Conservation (phyloP, 192 early-diverging fungal species). For the Mortierella antarctica region DNA sequence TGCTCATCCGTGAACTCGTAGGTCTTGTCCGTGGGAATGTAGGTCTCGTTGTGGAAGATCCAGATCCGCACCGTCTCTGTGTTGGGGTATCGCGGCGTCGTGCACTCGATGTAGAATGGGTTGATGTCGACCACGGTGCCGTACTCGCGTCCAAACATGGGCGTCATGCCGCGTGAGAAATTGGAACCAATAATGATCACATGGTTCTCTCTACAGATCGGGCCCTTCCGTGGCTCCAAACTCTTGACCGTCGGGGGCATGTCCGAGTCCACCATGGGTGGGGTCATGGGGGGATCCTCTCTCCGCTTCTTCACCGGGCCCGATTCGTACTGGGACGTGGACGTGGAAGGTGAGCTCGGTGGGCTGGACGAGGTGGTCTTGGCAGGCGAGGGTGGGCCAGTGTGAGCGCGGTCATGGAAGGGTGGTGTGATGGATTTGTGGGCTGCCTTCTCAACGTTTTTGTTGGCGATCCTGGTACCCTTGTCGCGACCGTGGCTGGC, state of each 20-base stretch:
- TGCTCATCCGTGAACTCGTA: conserved; percentile 52
- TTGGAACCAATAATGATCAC: conserved; percentile 53
- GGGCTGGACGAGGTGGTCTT: conserved; percentile 46
- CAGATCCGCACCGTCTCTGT: conserved; percentile 47
- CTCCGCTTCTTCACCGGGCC: conserved; percentile 43
- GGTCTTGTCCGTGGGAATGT: conserved; percentile 42
- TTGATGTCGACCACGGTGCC: conserved; percentile 51
- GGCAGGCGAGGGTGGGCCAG: conserved; percentile 48
- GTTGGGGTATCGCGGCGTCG: conserved; percentile 46
- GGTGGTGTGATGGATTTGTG: conserved; percentile 42
- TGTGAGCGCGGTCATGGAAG: conserved; percentile 12
- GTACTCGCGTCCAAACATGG: conserved; percentile 51
- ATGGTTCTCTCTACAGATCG: conserved; percentile 51
- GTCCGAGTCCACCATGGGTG: conserved; percentile 39
- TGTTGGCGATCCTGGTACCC: conserved; percentile 32
- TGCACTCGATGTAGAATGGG: conserved; percentile 48
- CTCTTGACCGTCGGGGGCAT: conserved; percentile 48
- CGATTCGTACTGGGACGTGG: conserved; percentile 20
- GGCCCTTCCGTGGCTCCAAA: conserved; percentile 43
- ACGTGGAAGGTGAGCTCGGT: conserved; percentile 38
- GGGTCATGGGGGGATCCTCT: conserved; percentile 43
- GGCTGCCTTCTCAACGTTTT: conserved; percentile 28
- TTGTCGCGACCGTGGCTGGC: conserved; percentile 53
- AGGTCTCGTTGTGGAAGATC: conserved; percentile 43
- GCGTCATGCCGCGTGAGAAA: conserved; percentile 44